phyloP scores from a whole-genome alignment of 139 green algal species.

The Chlamydomonas sp. region DNA sequence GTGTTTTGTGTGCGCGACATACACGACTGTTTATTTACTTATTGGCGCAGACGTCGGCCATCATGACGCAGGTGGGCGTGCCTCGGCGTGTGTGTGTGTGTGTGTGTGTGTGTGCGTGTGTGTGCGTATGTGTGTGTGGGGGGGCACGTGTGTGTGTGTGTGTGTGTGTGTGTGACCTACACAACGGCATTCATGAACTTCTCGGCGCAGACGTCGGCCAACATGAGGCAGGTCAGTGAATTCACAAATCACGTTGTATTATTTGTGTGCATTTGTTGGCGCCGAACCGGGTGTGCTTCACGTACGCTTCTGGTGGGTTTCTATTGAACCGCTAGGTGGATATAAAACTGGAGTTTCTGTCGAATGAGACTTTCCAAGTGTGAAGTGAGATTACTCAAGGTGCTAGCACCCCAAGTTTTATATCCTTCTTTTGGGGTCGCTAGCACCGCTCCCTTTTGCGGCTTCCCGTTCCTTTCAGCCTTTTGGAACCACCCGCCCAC shows the following conservation, averaged over 20 bases:
- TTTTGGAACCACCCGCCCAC: too few relatives aligned
- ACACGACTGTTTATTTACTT: slow-evolving; percentile 49
- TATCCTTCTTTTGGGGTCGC: too few relatives aligned
- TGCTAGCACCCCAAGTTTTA: too few relatives aligned
- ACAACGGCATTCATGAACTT: slow-evolving; percentile 56
- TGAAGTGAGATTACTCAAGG: too few relatives aligned
- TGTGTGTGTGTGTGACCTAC: neutral
- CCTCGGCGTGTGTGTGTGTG: neutral
- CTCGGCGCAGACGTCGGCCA: slow-evolving; percentile 63
- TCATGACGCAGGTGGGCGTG: slow-evolving; percentile 54
- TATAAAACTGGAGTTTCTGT: too few relatives aligned
- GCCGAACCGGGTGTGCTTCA: too few relatives aligned
- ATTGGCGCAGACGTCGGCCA: slow-evolving; percentile 65
- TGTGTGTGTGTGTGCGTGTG: neutral
- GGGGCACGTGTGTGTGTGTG: neutral
- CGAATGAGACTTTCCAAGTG: too few relatives aligned
- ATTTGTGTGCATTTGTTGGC: neutral
- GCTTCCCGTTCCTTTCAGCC: too few relatives aligned
- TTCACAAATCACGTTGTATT: neutral
- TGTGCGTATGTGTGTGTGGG: slow-evolving; percentile 10
- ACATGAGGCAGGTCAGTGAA: slow-evolving; percentile 55
- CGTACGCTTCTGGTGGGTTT: too few relatives aligned
- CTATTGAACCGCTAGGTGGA: too few relatives aligned
- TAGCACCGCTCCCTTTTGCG: too few relatives aligned
- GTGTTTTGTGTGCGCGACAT: slow-evolving; percentile 8